Percentiles rank a stretch among this genome's conserved stretches.
Conservation (phyloP, 805 yeast species). For the Ogataea minuta region DNA sequence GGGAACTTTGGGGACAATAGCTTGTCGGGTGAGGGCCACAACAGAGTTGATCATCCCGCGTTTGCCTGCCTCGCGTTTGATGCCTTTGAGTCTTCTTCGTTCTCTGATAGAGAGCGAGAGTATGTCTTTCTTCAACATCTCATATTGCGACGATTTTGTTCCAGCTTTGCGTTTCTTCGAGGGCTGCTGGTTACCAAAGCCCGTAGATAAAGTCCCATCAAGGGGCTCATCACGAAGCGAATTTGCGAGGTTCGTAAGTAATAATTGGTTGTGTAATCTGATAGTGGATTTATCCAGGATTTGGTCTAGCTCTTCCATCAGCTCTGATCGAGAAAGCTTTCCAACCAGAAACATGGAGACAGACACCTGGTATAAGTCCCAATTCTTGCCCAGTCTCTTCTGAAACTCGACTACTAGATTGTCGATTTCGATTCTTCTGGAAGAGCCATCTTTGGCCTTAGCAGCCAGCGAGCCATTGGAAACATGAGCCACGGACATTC, state of each 20-base stretch:
- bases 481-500: slow-evolving; percentile 3
- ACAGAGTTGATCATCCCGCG: slow-evolving; percentile 68
- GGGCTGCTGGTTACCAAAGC: slow-evolving; percentile 42
- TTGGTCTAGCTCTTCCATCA: slow-evolving; percentile 56
- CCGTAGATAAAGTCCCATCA: slow-evolving; percentile 48
- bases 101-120: slow-evolving; percentile 84
- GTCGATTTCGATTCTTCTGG: slow-evolving; percentile 56
- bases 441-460: slow-evolving; percentile 23
- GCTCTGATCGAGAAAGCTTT: slow-evolving; percentile 71
- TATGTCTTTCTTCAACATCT: slow-evolving; percentile 78
- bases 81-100: slow-evolving; percentile 77
- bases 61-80: slow-evolving; percentile 81
- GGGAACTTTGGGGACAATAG: slow-evolving; percentile 82
- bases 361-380: slow-evolving; percentile 85
- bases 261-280: slow-evolving; percentile 76
- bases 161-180: slow-evolving; percentile 43
- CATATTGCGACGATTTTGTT: slow-evolving; percentile 69
- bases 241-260: slow-evolving; percentile 81
- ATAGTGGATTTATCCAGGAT: slow-evolving; percentile 50
- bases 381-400: slow-evolving; percentile 65
- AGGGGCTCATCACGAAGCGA: slow-evolving; percentile 73
- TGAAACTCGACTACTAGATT: slow-evolving; percentile 70
- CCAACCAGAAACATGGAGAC: slow-evolving; percentile 77
- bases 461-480: slow-evolving; percentile 10
- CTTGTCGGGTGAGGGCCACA: slow-evolving; percentile 66